Conservation (phyloP, 2,329 filamentous ascomycete species). For the Pestalotiopsis sp. region DNA sequence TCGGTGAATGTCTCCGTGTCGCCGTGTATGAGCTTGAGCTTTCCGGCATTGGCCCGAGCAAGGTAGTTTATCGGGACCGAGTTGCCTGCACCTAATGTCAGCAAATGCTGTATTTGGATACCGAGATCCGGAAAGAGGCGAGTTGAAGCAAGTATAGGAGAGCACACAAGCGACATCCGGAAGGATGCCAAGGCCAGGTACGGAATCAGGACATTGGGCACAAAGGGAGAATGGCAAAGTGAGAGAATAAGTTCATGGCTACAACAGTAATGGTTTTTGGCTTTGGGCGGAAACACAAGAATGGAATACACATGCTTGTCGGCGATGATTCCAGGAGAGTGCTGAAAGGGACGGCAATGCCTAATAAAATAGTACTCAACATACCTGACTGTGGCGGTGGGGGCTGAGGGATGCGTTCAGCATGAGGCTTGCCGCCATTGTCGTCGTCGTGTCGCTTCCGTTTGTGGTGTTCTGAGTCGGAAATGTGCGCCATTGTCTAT, state of each 20-base stretch:
- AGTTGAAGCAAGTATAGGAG: neutral
- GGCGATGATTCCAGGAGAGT: neutral
- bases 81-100: slow-evolving; percentile 31
- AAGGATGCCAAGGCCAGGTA: neutral
- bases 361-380: slow-evolving; percentile 23
- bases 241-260: neutral
- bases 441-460: slow-evolving; percentile 49
- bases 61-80: slow-evolving; percentile 55
- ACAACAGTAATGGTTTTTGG: neutral
- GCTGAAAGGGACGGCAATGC: neutral
- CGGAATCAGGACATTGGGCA: neutral
- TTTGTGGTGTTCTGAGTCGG: slow-evolving; percentile 42
- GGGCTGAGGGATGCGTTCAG: slow-evolving; percentile 45
- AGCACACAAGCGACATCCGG: neutral
- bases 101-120: slow-evolving; percentile 3
- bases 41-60: slow-evolving; percentile 43
- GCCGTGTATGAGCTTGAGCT: slow-evolving; percentile 53
- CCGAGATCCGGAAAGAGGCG: slow-evolving; percentile 9
- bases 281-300: neutral
- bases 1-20: slow-evolving; percentile 71
- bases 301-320: neutral
- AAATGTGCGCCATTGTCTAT: slow-evolving; percentile 42
- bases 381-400: slow-evolving; percentile 47
- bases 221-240: neutral
- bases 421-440: slow-evolving; percentile 37